These are phyloP conservation scores for Fusarium torulosum DNA, from an alignment of 2,329 filamentous ascomycete genomes.

Conservation along the genomic window DNA sequence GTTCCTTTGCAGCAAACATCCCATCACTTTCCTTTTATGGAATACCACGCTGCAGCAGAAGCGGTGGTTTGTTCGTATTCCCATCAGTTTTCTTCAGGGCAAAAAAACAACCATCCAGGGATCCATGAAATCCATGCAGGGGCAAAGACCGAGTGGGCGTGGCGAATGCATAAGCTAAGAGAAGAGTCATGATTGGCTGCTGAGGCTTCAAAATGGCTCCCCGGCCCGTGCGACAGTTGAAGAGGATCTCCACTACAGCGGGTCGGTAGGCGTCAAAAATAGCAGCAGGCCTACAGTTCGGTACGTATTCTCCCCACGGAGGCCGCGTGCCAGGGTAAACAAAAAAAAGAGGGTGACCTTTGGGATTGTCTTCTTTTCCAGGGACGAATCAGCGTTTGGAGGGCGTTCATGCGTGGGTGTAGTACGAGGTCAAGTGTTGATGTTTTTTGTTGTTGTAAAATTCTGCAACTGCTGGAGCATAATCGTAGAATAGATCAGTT, in stretches of 20 bases:
- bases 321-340: constrained; percentile 34
- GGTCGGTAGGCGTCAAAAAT: constrained; percentile 46
- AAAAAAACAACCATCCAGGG: constrained; percentile 7
- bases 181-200: constrained; percentile 28
- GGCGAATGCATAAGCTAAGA: constrained; percentile 20
- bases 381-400: not conserved
- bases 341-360: not conserved
- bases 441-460: not conserved
- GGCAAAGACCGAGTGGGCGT: constrained; percentile 26
- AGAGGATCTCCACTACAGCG: constrained; percentile 30
- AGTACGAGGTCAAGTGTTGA: not conserved
- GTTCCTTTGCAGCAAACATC: constrained; percentile 7
- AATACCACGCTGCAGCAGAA: constrained; percentile 1
- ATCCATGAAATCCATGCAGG: constrained; percentile 34
- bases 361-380: not conserved
- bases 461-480: not conserved
- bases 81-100: constrained; percentile 6
- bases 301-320: constrained; percentile 26
- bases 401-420: not conserved
- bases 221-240: constrained; percentile 8
- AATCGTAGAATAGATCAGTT: not conserved
- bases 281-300: constrained; percentile 32
- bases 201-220: constrained; percentile 5
- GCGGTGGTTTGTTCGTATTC: constrained; percentile 35
- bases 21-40: constrained; percentile 39